These are phyloP conservation scores for Lactarius evosmus DNA, from an alignment of 768 basidiomycete genomes.

Conservation along the genomic window DNA sequence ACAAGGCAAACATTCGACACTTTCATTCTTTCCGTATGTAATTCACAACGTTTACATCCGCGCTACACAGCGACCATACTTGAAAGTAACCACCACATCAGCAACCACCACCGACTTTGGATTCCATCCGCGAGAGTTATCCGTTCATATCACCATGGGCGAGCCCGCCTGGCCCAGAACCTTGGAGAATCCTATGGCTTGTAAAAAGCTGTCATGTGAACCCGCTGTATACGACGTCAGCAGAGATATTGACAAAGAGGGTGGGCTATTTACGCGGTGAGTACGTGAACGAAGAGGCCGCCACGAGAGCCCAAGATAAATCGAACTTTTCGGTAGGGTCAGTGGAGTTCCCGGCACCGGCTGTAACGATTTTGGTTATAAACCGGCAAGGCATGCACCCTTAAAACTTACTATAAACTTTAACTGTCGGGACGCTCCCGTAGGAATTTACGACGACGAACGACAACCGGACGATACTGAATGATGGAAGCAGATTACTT, in stretches of 20 bases:
- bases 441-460: background rate
- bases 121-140: too few relatives aligned
- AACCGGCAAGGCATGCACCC: background rate
- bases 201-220: background rate
- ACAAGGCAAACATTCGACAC: too few relatives aligned
- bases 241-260: background rate
- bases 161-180: background rate
- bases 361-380: background rate
- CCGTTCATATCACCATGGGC: too few relatives aligned
- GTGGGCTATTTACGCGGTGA: background rate
- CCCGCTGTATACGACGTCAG: background rate
- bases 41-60: too few relatives aligned
- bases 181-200: background rate
- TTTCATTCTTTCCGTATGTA: too few relatives aligned
- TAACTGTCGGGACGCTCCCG: background rate
- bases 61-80: too few relatives aligned
- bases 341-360: background rate
- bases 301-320: background rate
- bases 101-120: too few relatives aligned
- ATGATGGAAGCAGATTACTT: background rate
- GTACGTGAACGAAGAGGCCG: background rate
- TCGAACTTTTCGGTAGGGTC: background rate
- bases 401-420: background rate
- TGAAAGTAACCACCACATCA: too few relatives aligned
- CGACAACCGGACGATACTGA: background rate